These are phyloP conservation scores for Scleroderma bovista DNA, from an alignment of 768 basidiomycete genomes.

Conservation along the genomic window DNA sequence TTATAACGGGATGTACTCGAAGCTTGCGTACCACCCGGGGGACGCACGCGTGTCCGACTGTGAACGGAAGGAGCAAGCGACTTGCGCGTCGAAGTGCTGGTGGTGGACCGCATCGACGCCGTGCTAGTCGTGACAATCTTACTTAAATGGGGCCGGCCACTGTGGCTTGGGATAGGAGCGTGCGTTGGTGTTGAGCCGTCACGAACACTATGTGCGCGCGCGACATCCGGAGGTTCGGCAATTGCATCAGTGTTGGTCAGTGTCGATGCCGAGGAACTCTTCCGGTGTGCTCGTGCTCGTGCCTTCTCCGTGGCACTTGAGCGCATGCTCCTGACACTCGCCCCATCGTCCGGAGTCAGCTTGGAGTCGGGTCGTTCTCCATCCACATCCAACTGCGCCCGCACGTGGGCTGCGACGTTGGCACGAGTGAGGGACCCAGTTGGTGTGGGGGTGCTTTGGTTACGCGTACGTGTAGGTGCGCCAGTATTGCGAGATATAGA, in stretches of 20 bases:
- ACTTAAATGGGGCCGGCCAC: conserved; percentile 21
- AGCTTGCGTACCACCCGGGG: conserved; percentile 3
- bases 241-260: conserved; percentile 3
- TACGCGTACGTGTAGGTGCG: conserved; percentile 15
- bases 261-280: conserved; percentile 15
- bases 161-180: conserved; percentile 8
- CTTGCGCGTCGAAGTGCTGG: conserved; percentile 5
- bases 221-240: not conserved
- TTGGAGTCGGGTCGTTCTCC: conserved; percentile 66
- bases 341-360: conserved; percentile 46
- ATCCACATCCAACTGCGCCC: conserved; percentile 7
- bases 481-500: conserved; percentile 41
- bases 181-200: conserved; percentile 1
- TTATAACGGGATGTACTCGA: not conserved
- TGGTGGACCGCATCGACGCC: conserved; percentile 18
- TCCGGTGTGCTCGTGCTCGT: conserved; percentile 15
- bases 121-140: conserved; percentile 23
- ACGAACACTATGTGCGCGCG: not conserved
- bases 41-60: conserved; percentile 16
- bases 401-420: conserved; percentile 26
- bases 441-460: conserved; percentile 23
- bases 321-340: conserved; percentile 21
- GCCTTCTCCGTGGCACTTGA: conserved; percentile 21
- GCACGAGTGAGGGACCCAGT: conserved; percentile 2
- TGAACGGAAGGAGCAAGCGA: conserved; percentile 21